Evolutionary conservation across 257 asterid species (phyloP).

Genomic region (Marsdenia floribunda): DNA sequence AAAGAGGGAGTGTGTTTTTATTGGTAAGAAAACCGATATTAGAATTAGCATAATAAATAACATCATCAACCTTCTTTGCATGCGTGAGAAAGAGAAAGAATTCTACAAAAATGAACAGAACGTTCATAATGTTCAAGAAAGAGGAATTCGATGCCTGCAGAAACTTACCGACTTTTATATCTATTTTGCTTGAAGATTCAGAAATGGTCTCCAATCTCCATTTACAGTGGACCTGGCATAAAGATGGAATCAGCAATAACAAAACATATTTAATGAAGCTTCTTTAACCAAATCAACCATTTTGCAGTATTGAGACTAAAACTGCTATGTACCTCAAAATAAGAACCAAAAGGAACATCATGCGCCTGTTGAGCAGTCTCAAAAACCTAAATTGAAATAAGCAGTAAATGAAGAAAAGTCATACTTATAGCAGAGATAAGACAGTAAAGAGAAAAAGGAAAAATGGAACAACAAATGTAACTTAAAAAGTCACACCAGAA

Average conservation of each 20-base stretch:
- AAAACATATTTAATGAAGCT: neutral
- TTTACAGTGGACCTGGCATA: constrained; percentile 61
- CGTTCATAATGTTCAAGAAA: neutral
- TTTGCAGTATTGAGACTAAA: neutral
- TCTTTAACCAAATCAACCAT: neutral
- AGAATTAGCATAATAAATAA: neutral
- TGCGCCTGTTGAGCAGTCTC: constrained; percentile 87
- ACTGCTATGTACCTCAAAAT: constrained; percentile 62
- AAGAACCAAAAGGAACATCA: constrained; percentile 96
- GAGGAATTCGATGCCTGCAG: neutral
- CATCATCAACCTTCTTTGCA: neutral
- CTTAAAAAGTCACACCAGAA: constrained; percentile 41
- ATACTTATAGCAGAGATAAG: constrained; percentile 1
- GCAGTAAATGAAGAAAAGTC: constrained; percentile 12
- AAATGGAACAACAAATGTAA: neutral
- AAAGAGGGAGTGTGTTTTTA: neutral
- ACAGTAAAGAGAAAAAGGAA: neutral
- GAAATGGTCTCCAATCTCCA: constrained; percentile 62
- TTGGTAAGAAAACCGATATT: neutral
- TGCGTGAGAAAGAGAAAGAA: neutral
- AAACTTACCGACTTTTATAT: constrained; percentile 70
- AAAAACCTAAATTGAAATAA: constrained; percentile 50
- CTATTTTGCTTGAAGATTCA: constrained; percentile 59
- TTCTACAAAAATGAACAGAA: neutral
- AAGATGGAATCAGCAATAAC: neutral